Evolutionary conservation across 1,284 basidiomycete genomes (phyloP), one percentile per base, ranked within the genome.

Genomic region (Irpex rosettiformis): DNA sequence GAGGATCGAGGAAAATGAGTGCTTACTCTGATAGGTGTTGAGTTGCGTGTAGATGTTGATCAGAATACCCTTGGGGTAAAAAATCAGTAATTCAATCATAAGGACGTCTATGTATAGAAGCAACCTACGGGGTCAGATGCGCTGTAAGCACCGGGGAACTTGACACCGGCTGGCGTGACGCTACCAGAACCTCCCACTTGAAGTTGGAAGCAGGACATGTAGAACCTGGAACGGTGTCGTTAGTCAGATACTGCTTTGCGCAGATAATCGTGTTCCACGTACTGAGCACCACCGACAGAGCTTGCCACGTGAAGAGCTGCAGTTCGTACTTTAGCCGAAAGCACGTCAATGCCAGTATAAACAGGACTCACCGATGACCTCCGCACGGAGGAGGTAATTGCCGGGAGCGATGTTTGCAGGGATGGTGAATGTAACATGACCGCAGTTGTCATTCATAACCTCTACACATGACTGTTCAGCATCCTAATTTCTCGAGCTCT

Each of bases 121-220:
- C 8, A 3, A 57, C 47, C 2, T 33, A 37, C 76, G 6, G 78
- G 78, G 68, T 79, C 78, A 11, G 59, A 65, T 28, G 75, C 73
- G 49, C 65, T 67, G 71, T 81, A 81, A 5, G 76, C 79, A 57
- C 77, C 77, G 37, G 79, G 79, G 66, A 81, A 72, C 56, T 71
- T 75, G 58, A 81, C 79, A 10, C 77, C 77, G 8, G 56, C 27
- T n/a, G 79, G 79, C 30, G 61, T 69, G 16, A 74, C 76, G 10
- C 73, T 71, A 47, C 77, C 77, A 11, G 72, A 70, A 21, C 76
- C 73, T 47, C 70, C 70, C 49, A 71, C 77, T 61, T 74, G 76
- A 65, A 80, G 64, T 63, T 81, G 79, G 75, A 70, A 80, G 73
- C 79, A 81, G 4, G 77, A 77, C 66, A 78, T 78, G 68, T 81